phyloP scores from a whole-genome alignment of 257 asterid genomes.

The Penstemon eatonii region DNA sequence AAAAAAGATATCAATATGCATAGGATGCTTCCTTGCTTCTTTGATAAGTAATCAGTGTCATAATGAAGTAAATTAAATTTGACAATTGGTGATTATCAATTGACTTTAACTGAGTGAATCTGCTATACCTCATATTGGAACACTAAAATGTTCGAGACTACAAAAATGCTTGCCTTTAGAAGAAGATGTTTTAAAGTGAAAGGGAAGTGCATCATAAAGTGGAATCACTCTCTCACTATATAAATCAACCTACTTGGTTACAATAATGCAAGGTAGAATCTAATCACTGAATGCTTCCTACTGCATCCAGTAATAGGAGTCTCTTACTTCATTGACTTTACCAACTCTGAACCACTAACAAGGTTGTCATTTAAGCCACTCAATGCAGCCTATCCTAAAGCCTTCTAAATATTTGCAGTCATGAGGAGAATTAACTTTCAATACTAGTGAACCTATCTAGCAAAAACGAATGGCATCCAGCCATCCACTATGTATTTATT shows the following conservation, averaged over 20 bases:
- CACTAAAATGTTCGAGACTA: constrained; percentile 2
- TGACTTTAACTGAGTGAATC: not conserved
- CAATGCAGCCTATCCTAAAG: constrained; percentile 4
- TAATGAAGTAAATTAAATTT: not conserved
- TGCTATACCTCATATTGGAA: constrained; percentile 1
- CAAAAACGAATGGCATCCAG: constrained; percentile 2
- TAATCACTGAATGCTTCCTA: not conserved
- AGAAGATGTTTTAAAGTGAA: not conserved
- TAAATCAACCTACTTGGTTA: constrained; percentile 20
- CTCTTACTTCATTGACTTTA: not conserved
- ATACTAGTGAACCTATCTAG: constrained; percentile 1
- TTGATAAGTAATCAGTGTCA: constrained; percentile 21
- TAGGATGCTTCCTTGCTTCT: constrained; percentile 12
- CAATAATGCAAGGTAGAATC: not conserved
- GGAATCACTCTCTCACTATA: constrained; percentile 3
- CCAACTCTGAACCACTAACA: constrained; percentile 8
- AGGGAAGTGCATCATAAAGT: constrained; percentile 13
- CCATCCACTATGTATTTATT: not conserved
- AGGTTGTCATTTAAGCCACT: not conserved
- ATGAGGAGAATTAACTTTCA: not conserved
- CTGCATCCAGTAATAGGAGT: constrained; percentile 3
- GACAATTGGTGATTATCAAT: constrained; percentile 4
- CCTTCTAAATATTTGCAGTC: not conserved
- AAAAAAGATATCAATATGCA: constrained; percentile 21
- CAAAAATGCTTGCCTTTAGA: not conserved